phyloP scores from a whole-genome alignment of 371 early-diverging fungal genomes.

The Nematocida sp. region DNA sequence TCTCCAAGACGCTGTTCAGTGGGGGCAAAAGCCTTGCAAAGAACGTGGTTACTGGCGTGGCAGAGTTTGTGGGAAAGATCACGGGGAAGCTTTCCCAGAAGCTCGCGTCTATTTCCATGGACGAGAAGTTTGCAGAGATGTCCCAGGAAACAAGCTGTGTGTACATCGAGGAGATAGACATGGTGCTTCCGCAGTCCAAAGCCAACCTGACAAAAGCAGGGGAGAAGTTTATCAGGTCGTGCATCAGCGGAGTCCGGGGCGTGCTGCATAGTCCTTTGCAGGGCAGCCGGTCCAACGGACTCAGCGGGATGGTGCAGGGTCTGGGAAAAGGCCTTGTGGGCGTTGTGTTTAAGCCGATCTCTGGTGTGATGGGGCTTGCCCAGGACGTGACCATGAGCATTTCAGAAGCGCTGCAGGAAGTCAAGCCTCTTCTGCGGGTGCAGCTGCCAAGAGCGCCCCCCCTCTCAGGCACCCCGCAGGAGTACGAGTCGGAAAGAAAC shows the following conservation, averaged over 20 bases:
- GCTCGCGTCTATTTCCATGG: constrained; percentile 51
- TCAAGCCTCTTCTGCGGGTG: constrained; percentile 27
- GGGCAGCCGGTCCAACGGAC: constrained; percentile 36
- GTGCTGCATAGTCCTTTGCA: constrained; percentile 46
- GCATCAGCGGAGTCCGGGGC: constrained; percentile 46
- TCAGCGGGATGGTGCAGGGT: constrained; percentile 50
- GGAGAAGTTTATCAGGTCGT: constrained; percentile 49
- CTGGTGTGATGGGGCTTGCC: constrained; percentile 36
- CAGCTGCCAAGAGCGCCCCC: constrained; percentile 47
- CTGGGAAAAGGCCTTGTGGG: constrained; percentile 48
- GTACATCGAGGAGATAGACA: constrained; percentile 31
- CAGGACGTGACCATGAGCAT: constrained; percentile 41
- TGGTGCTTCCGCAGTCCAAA: constrained; percentile 21
- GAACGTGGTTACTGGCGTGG: constrained; percentile 45
- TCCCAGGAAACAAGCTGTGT: constrained; percentile 33
- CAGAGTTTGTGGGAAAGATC: constrained; percentile 37
- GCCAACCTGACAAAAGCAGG: constrained; percentile 48
- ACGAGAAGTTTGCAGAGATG: constrained; percentile 29
- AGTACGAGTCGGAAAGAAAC: constrained; percentile 40
- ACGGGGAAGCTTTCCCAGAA: constrained; percentile 40
- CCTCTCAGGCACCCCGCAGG: background rate
- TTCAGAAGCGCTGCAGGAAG: constrained; percentile 27
- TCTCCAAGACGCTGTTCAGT: constrained; percentile 32
- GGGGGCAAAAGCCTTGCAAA: constrained; percentile 48
- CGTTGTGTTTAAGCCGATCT: constrained; percentile 42